These are phyloP conservation scores for Aciculoconidium aculeatum DNA, from an alignment of 805 yeast genomes.

Conservation along the genomic window DNA sequence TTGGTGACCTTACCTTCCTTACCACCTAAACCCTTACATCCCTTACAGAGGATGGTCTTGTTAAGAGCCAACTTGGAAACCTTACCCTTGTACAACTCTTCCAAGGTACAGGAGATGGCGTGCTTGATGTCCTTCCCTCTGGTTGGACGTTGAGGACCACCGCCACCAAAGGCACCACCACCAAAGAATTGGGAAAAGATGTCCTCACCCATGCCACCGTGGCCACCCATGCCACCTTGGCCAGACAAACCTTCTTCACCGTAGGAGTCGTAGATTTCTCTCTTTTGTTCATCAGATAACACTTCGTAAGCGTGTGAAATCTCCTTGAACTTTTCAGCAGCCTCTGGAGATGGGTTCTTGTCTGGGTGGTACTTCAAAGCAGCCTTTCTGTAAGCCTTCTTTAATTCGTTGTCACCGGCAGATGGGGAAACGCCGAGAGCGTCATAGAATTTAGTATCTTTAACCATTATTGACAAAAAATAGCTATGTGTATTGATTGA, in stretches of 20 bases:
- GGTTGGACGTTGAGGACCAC: constrained; percentile 68
- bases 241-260: constrained; percentile 92
- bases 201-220: constrained; percentile 64
- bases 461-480: constrained; percentile 50
- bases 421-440: constrained; percentile 63
- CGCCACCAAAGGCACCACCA: constrained; percentile 53
- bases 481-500: not conserved
- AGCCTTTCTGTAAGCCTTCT: constrained; percentile 76
- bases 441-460: constrained; percentile 75
- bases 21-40: constrained; percentile 96
- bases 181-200: constrained; percentile 79
- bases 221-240: constrained; percentile 59
- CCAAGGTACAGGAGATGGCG: constrained; percentile 76
- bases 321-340: constrained; percentile 93
- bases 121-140: constrained; percentile 91
- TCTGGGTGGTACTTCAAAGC: constrained; percentile 83
- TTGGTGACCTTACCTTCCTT: constrained; percentile 82
- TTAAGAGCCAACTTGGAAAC: constrained; percentile 89
- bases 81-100: constrained; percentile 92
- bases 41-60: constrained; percentile 81
- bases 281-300: constrained; percentile 81
- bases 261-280: constrained; percentile 80
- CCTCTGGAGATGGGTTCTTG: constrained; percentile 80
- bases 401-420: constrained; percentile 66
- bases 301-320: constrained; percentile 83